Evolutionary conservation across 106 monocot genomes (phyloP).

Genomic region (Vanilla planifolia): DNA sequence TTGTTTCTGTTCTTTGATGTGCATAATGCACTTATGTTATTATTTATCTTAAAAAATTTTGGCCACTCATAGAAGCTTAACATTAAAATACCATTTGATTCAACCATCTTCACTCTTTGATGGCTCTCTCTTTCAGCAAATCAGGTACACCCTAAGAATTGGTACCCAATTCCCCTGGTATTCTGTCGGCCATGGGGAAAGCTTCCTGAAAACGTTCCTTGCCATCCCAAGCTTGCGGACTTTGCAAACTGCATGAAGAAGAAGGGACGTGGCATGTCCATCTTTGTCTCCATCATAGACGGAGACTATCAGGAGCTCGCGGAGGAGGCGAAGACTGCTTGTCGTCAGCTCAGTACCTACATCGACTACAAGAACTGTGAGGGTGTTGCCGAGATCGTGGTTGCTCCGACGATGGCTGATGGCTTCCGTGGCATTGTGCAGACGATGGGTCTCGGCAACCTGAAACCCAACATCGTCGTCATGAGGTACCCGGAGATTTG

Average conservation of each 20-base stretch:
- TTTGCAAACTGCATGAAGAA: slow-evolving; percentile 99
- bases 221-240: slow-evolving; percentile 99
- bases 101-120: too few species aligned
- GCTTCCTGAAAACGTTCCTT: slow-evolving; percentile 95
- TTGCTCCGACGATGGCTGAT: slow-evolving; percentile 78
- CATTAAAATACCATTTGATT: too few species aligned
- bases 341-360: slow-evolving; percentile 78
- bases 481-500: slow-evolving; percentile 99
- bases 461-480: slow-evolving; percentile 95
- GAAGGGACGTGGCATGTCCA: slow-evolving; percentile 97
- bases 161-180: slow-evolving; percentile 95
- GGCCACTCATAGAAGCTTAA: too few species aligned
- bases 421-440: slow-evolving; percentile 94
- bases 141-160: slow-evolving; percentile 95
- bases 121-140: slow-evolving; percentile 36
- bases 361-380: slow-evolving; percentile 95
- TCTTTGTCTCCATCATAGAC: slow-evolving; percentile 83
- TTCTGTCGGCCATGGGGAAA: slow-evolving; percentile 99
- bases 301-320: slow-evolving; percentile 87
- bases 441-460: slow-evolving; percentile 97
- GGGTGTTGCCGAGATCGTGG: slow-evolving; percentile 92
- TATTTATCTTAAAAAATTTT: too few species aligned
- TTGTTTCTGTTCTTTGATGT: too few species aligned
- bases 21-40: too few species aligned
- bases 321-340: slow-evolving; percentile 82